Evolutionary conservation across 148 eudicot species (phyloP), one percentile per base, ranked within the genome.

Genomic region (Persicaria maculosa): DNA sequence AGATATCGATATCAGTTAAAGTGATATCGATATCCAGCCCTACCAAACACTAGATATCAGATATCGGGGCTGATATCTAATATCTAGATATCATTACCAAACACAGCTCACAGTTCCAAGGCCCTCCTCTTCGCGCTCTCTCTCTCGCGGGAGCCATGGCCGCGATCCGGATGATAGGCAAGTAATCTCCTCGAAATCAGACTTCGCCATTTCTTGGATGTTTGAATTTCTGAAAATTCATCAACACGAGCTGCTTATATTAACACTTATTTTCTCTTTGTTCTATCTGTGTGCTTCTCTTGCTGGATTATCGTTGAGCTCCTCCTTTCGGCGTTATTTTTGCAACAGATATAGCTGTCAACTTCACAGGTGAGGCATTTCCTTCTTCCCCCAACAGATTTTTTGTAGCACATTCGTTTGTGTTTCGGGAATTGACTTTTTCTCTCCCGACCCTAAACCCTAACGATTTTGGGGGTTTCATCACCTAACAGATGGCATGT

Each of bases 341-440:
- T 77, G 64, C 76, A 59, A 68, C 92, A 95, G 99, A 95, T 75
- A 92, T 95, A 74, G 97, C 97, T 17, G 99, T 92, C 52, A 95
- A 95, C 72, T 90, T 95, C 84, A 95, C 99, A 78, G 98, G 98
- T 92, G 44, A 80, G 83, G 1, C 78, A 78, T 15, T 65, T 44
- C 36, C 53, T 65, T 48, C 9, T 43, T 36, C 68, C 36, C 62
- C 31, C 62, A 2, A 19, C 12, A 57, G 25, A 57, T 57, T 57
- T 57, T 31, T 47, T 47, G 68, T 5, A 72, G 47, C 36, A 40
- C 71, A 61, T 73, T 55, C 71, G 54, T 22, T 25, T 52, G 17
- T 52, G 17, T 52, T 15, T n/a, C n/a, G 17, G 17, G 43, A 5
- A 59, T 54, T 64, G 7, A 67, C 20, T 14, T 16, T 48, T 47